Conservation (phyloP, 2,329 filamentous ascomycete species). For the Blastomyces percursus region DNA sequence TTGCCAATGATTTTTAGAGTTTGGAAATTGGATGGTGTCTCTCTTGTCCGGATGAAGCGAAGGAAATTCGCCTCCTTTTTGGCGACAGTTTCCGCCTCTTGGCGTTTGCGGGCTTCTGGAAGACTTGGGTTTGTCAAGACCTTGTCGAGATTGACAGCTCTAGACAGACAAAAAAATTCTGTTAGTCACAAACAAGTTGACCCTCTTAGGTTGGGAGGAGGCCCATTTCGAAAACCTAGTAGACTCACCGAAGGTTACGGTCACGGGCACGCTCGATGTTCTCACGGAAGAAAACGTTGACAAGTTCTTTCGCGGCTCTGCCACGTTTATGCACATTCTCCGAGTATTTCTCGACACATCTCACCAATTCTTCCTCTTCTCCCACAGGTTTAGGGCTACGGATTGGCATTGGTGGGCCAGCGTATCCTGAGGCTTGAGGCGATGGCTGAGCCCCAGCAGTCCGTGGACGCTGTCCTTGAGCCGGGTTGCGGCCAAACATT, state of each 20-base stretch:
- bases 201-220: not conserved
- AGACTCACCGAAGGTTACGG: constrained; percentile 74
- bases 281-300: constrained; percentile 87
- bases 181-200: constrained; percentile 6
- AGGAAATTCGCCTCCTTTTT: constrained; percentile 96
- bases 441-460: constrained; percentile 60
- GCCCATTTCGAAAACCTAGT: not conserved
- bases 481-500: constrained; percentile 58
- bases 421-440: constrained; percentile 52
- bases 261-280: constrained; percentile 93
- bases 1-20: constrained; percentile 98
- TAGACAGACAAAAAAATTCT: constrained; percentile 37
- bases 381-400: constrained; percentile 44
- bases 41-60: constrained; percentile 91
- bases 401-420: constrained; percentile 55
- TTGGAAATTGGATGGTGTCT: constrained; percentile 88
- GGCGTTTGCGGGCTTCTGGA: constrained; percentile 64
- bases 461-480: constrained; percentile 61
- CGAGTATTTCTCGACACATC: constrained; percentile 74
- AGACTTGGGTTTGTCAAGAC: constrained; percentile 68
- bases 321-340: constrained; percentile 70
- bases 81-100: constrained; percentile 73
- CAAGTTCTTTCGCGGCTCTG: constrained; percentile 53
- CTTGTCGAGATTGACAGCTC: constrained; percentile 84
- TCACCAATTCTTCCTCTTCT: constrained; percentile 61